These are phyloP conservation scores for Nepenthes gracilis DNA, from an alignment of 148 eudicot species.

Conservation along the genomic window DNA sequence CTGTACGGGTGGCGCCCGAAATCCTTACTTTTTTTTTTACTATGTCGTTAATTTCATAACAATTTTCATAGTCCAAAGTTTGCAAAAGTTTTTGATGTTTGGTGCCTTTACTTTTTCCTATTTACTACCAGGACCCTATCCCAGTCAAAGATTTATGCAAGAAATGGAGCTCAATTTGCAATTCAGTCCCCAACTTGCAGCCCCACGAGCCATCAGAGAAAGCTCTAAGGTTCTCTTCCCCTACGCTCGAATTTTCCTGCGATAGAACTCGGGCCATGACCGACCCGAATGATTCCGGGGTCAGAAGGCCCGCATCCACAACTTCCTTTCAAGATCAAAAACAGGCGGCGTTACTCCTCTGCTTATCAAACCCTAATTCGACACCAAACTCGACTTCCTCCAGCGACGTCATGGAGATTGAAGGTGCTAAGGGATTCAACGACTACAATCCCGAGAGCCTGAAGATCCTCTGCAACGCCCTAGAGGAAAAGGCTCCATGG, in stretches of 20 bases:
- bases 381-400: slow-evolving; percentile 12
- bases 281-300: too few relatives aligned
- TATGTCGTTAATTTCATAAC: background rate
- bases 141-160: slow-evolving; percentile 34
- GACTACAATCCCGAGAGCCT: slow-evolving; percentile 48
- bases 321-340: slow-evolving; percentile 20
- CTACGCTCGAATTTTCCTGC: slow-evolving; percentile 36
- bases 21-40: too few relatives aligned
- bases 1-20: too few relatives aligned
- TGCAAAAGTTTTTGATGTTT: slow-evolving; percentile 4
- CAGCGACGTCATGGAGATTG: slow-evolving; percentile 32
- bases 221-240: slow-evolving; percentile 43
- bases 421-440: slow-evolving; percentile 35
- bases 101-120: slow-evolving; percentile 5
- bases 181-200: slow-evolving; percentile 3
- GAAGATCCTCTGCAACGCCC: slow-evolving; percentile 43
- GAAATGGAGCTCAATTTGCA: slow-evolving; percentile 44
- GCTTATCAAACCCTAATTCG: slow-evolving; percentile 29
- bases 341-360: slow-evolving; percentile 9
- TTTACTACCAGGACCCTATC: slow-evolving; percentile 28
- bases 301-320: slow-evolving; percentile 17
- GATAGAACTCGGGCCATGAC: slow-evolving; percentile 4
- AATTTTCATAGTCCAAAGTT: background rate
- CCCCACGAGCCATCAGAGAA: slow-evolving; percentile 23
- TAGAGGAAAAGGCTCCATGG: slow-evolving; percentile 60